These are phyloP conservation scores for Houttuynia cordata DNA, from an alignment of 164 flowering plant species.

Conservation along the genomic window DNA sequence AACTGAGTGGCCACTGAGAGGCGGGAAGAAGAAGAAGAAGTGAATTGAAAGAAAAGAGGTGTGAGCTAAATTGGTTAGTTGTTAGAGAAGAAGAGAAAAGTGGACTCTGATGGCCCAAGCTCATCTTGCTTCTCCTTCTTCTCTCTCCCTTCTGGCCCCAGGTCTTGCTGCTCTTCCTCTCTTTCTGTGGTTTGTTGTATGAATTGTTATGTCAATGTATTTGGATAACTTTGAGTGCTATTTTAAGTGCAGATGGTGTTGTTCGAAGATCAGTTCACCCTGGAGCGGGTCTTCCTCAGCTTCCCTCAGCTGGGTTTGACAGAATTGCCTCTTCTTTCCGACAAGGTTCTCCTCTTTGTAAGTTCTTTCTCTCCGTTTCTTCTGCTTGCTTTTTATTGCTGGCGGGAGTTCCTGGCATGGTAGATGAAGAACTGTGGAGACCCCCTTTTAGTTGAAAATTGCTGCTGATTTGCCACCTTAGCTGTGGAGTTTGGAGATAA, in stretches of 20 bases:
- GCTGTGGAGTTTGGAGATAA: background rate
- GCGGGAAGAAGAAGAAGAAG: too few relatives aligned
- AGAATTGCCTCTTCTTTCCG: conserved; percentile 22
- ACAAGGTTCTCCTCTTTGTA: conserved; percentile 47
- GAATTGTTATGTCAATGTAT: background rate
- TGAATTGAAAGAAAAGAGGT: too few relatives aligned
- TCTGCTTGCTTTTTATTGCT: background rate
- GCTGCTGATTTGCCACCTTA: too few relatives aligned
- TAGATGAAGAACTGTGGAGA: too few relatives aligned
- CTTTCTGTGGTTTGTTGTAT: background rate
- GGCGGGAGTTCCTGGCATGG: too few relatives aligned
- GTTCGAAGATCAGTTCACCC: background rate
- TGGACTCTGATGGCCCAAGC: conserved; percentile 2
- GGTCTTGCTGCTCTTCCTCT: background rate
- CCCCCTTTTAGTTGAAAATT: too few relatives aligned
- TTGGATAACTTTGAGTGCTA: background rate
- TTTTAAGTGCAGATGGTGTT: background rate
- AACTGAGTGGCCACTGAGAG: too few relatives aligned
- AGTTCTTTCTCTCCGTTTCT: conserved; percentile 4
- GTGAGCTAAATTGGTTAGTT: too few relatives aligned
- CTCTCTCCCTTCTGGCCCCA: background rate
- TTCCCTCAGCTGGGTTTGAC: conserved; percentile 13
- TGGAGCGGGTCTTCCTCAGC: background rate
- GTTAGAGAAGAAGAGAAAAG: too few relatives aligned
- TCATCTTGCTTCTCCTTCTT: background rate